Base-by-base conservation (phyloP, 805 yeast genomes). In the Pichia manshurica region DNA sequence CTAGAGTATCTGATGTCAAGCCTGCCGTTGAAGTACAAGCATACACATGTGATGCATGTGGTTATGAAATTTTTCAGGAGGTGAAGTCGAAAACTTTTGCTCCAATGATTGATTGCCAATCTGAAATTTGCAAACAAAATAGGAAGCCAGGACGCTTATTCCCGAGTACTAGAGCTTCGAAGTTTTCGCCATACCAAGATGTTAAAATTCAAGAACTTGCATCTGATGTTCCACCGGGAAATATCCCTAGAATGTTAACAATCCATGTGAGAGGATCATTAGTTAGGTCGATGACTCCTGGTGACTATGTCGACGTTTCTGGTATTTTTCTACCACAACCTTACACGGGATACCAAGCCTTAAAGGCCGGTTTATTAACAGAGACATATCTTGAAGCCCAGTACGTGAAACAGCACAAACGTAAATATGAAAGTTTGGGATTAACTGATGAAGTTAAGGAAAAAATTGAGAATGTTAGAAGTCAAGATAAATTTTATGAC, bases 21-120 rank as follows among this genome's bases (percentile, higher is more conserved):
- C 99, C 99, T 4, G 74, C 87, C 5, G 87, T 93, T 7, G 72
- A 78, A 51, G 97, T 93, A 46, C 88, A 84, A 58, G 98, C 99
- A 1, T 95, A 91, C 64, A 87, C 98, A 6, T 93, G 99, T 70
- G 99, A 93, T 64, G 85, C 85, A 58, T 93, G 99, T 73, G 99
- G 99, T 42, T 84, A 78, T 67, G 99, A 93, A 68, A 81, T 88
- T 45, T 93, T 95, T 74, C 98, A 93, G 70, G 98, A 95, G 64
- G 96, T 93, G 55, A 82, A 79, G 54, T 70, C 90, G 17, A 81
- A 82, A 62, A 81, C 86, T 39, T 95, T 87, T 68, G 81, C 85
- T 25, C 99, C 99, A n/a, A 70, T 89, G 45, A 64, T 72, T 3
- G 95, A 89, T 60, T 93, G 99, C 70, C 80, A 89, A 1, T 86